phyloP scores from a whole-genome alignment of 1,284 basidiomycete species.

The Schizophyllum commune region DNA sequence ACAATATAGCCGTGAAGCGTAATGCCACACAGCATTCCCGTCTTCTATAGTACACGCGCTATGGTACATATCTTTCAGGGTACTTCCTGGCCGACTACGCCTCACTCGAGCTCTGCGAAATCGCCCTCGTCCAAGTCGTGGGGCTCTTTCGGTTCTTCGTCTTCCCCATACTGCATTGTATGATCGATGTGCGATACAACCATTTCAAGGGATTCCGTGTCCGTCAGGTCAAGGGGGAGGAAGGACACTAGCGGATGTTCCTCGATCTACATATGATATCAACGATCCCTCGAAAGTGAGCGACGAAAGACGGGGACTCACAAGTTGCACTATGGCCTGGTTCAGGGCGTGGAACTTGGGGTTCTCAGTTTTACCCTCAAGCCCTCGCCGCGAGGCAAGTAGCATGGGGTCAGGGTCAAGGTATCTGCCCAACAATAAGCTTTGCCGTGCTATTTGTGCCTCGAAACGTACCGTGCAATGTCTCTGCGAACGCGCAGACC shows the following conservation, averaged over 20 bases:
- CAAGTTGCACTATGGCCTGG: constrained; percentile 90
- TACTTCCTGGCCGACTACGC: constrained; percentile 6
- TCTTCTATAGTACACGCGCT: neutral
- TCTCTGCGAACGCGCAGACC: constrained; percentile 66
- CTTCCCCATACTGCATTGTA: constrained; percentile 94
- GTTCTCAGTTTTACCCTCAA: constrained; percentile 60
- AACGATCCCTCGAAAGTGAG: constrained; percentile 9
- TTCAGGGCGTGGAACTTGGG: constrained; percentile 91
- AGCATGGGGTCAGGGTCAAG: constrained; percentile 96
- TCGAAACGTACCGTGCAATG: constrained; percentile 59
- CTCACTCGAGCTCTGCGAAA: constrained; percentile 42
- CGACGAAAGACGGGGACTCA: constrained; percentile 30
- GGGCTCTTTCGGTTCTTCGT: constrained; percentile 89
- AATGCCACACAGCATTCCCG: too few relatives aligned
- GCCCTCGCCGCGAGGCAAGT: constrained; percentile 59
- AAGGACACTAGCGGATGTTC: constrained; percentile 98
- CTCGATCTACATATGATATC: constrained; percentile 65
- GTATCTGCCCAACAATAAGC: constrained; percentile 46
- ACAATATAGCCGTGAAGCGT: too few relatives aligned
- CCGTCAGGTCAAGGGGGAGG: constrained; percentile 87
- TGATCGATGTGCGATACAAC: constrained; percentile 96
- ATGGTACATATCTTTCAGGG: neutral
- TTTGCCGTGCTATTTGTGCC: constrained; percentile 2
- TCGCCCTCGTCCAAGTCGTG: constrained; percentile 86
- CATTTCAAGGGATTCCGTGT: constrained; percentile 84